These are phyloP conservation scores for Alternaria burnsii DNA, from an alignment of 2,329 filamentous ascomycete genomes.

Conservation along the genomic window DNA sequence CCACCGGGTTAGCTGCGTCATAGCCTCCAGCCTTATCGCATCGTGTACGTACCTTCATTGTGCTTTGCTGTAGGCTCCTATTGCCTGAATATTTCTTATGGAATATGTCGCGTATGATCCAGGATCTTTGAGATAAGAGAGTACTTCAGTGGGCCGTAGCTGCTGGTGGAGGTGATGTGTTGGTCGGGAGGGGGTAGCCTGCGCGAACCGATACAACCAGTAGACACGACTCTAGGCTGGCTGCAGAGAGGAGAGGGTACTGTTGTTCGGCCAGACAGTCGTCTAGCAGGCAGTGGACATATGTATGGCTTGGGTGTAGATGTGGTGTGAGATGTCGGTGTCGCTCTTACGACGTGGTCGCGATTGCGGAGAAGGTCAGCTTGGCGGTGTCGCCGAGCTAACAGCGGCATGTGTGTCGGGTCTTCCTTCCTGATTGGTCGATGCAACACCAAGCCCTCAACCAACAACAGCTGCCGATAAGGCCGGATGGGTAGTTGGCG, in stretches of 20 bases:
- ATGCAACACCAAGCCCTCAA: slow-evolving; percentile 26
- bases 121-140: slow-evolving; percentile 12
- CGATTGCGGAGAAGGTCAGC: slow-evolving; percentile 38
- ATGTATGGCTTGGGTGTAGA: slow-evolving; percentile 23
- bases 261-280: slow-evolving; percentile 50
- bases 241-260: slow-evolving; percentile 51
- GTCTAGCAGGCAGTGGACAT: slow-evolving; percentile 52
- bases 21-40: slow-evolving; percentile 28
- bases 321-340: slow-evolving; percentile 37
- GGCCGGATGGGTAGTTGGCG: slow-evolving; percentile 36
- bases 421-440: slow-evolving; percentile 38
- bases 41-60: slow-evolving; percentile 50
- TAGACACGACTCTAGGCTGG: slow-evolving; percentile 53
- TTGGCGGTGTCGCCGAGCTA: slow-evolving; percentile 33
- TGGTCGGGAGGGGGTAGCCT: slow-evolving; percentile 44
- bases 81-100: slow-evolving; percentile 1
- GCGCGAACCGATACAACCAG: slow-evolving; percentile 49
- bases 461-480: slow-evolving; percentile 40
- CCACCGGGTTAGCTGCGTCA: slow-evolving; percentile 42
- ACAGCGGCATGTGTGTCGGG: slow-evolving; percentile 37
- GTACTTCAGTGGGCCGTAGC: slow-evolving; percentile 30
- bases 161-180: slow-evolving; percentile 37
- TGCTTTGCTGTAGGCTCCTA: slow-evolving; percentile 21
- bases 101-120: slow-evolving; percentile 9
- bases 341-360: slow-evolving; percentile 32